phyloP scores from a whole-genome alignment of 2,329 filamentous ascomycete species.

The Talaromyces sp. region DNA sequence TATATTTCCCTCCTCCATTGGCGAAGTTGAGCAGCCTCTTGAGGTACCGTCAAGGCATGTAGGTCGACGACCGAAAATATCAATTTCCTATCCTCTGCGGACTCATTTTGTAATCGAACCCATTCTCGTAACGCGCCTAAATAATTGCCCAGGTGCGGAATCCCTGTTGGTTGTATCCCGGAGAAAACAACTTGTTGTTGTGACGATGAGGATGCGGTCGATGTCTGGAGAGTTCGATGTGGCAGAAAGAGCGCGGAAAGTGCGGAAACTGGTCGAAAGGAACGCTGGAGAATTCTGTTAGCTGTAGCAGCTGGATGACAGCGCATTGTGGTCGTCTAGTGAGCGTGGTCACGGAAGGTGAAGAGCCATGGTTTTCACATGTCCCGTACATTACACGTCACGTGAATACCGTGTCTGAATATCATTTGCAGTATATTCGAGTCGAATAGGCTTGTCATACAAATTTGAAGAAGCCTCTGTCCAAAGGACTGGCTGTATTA shows the following conservation, averaged over 20 bases:
- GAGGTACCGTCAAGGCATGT: conserved; percentile 81
- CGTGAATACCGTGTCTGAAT: background rate
- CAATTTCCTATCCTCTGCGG: conserved; percentile 54
- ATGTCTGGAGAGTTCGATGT: conserved; percentile 5
- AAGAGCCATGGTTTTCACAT: background rate
- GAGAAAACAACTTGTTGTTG: conserved; percentile 67
- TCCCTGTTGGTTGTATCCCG: conserved; percentile 91
- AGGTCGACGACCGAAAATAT: conserved; percentile 88
- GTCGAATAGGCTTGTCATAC: background rate
- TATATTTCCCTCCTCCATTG: conserved; percentile 67
- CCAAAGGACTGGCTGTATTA: background rate
- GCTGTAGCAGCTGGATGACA: background rate
- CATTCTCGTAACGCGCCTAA: conserved; percentile 83
- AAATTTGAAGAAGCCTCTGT: background rate
- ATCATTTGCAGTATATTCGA: background rate
- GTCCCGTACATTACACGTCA: background rate
- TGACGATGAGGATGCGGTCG: background rate
- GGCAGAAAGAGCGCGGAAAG: background rate
- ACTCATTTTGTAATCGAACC: conserved; percentile 69
- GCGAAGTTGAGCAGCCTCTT: conserved; percentile 58
- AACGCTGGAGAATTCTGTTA: background rate
- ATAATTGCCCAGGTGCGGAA: conserved; percentile 94
- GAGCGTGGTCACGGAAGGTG: background rate
- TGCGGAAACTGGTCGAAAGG: background rate
- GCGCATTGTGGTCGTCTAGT: background rate